Base-by-base conservation (phyloP, 371 early-diverging fungal genomes). In the Capillidium heterosporum region DNA sequence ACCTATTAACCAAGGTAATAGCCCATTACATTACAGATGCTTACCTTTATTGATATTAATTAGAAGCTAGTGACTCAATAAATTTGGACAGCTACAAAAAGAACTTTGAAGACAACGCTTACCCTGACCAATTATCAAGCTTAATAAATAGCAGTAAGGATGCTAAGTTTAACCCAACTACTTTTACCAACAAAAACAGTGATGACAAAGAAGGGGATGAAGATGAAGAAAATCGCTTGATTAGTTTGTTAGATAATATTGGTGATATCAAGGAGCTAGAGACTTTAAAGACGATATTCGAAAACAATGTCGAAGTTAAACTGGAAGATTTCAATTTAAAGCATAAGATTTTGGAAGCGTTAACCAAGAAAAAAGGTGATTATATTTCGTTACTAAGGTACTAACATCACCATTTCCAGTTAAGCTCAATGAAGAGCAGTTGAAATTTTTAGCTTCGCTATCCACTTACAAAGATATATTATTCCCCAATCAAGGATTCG, bases 401-500 rank as follows among this genome's bases (percentile, higher is more conserved):
- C 21, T 2, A 32, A 21, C 43, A 44, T 15, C 1, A 11, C 21
- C 27, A 43, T 57, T 23, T 42, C 7, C 47, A 51, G 31, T 42
- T 49, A 29, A 26, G 4, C 42, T 32, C n/a, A 31, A 78, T 0
- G 73, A 73, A 15, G 51, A 80, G 40, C 85, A 85, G 63, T 66
- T 60, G 1, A 58, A 69, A 1, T 60, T 94, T 3, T 76, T 90
- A 47, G 66, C 67, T 19, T 70, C 78, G 57, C 60, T 92, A 50
- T 79, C 75, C 53, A 68, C 75, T 40, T 91, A 91, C 61, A 67
- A 68, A 26, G 94, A 95, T 64, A 63, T 93, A 2, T 66, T 85
- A 13, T 89, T 69, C 58, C 71, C 84, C 32, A 78, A 79, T 55
- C 72, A 85, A 35, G 69, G 68, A 0, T 65, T 75, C 49, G 62